phyloP scores from a whole-genome alignment of 345 rosid genomes.

The Gossypioides kirkii region DNA sequence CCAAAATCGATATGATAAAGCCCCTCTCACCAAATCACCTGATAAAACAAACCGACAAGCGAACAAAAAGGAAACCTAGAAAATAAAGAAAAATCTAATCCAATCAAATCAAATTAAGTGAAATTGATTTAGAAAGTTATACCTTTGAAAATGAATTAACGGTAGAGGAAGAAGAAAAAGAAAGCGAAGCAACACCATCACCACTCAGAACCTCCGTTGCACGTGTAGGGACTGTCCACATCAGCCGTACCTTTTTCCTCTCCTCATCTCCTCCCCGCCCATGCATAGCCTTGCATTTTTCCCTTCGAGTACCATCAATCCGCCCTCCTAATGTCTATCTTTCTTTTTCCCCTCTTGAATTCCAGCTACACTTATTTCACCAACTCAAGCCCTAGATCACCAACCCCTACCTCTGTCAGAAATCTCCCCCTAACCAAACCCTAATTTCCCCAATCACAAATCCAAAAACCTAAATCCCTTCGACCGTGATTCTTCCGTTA shows the following conservation, averaged over 20 bases:
- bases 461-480: slow-evolving; percentile 32
- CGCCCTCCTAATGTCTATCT: slow-evolving; percentile 12
- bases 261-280: slow-evolving; percentile 43
- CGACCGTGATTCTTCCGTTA: not conserved
- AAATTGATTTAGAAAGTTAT: not conserved
- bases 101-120: not conserved
- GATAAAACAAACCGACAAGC: not conserved
- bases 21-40: not conserved
- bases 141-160: slow-evolving; percentile 61
- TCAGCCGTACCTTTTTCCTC: slow-evolving; percentile 45
- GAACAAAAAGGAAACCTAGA: not conserved
- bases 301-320: slow-evolving; percentile 52
- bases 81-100: not conserved
- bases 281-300: slow-evolving; percentile 73
- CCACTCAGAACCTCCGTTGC: slow-evolving; percentile 38
- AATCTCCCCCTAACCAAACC: slow-evolving; percentile 16
- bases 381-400: slow-evolving; percentile 24
- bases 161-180: slow-evolving; percentile 34
- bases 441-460: slow-evolving; percentile 23
- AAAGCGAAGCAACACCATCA: slow-evolving; percentile 36
- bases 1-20: not conserved
- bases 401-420: slow-evolving; percentile 16
- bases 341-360: not conserved
- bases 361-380: not conserved
- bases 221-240: slow-evolving; percentile 57